Percentiles rank a stretch among this genome's conserved stretches.
phyloP scores from a whole-genome alignment of 441 rosid genomes.

The Eruca vesicaria region DNA sequence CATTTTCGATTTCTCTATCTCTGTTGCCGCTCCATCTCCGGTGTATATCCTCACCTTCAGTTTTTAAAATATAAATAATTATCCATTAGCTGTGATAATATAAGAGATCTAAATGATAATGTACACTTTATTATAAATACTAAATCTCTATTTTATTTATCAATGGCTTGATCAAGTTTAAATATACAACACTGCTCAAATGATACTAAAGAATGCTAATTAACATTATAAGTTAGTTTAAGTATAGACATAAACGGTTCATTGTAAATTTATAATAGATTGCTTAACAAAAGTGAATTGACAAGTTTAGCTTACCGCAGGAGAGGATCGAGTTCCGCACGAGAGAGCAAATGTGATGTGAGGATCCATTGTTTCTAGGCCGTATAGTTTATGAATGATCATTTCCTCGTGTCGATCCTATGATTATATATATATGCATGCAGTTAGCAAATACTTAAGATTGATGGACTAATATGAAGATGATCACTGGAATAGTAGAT shows the following conservation, averaged over 20 bases:
- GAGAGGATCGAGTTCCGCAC: slow-evolving; percentile 90
- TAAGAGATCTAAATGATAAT: not conserved
- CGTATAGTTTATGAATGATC: slow-evolving; percentile 58
- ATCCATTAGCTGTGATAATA: not conserved
- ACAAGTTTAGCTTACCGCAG: slow-evolving; percentile 57
- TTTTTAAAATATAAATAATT: not conserved
- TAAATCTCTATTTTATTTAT: not conserved
- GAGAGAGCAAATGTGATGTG: slow-evolving; percentile 81
- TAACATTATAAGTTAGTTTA: not conserved
- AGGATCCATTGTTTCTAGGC: slow-evolving; percentile 60
- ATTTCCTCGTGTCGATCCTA: slow-evolving; percentile 56
- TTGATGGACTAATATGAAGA: not conserved
- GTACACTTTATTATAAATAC: not conserved
- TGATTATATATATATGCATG: slow-evolving; percentile 3
- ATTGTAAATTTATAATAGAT: not conserved
- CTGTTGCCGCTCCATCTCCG: slow-evolving; percentile 61
- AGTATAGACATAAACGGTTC: not conserved
- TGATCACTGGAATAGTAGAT: not conserved
- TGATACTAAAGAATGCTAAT: not conserved
- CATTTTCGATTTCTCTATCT: slow-evolving; percentile 79
- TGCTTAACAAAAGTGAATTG: not conserved
- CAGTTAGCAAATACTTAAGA: not conserved
- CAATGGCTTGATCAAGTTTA: too few relatives aligned
- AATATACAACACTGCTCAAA: not conserved
- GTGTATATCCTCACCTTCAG: slow-evolving; percentile 81